A percentile compares a stretch with the other conserved stretches of the same genome.
Evolutionary conservation across 208 protist species (phyloP).

Genomic region (Trypanosoma boissoni): DNA sequence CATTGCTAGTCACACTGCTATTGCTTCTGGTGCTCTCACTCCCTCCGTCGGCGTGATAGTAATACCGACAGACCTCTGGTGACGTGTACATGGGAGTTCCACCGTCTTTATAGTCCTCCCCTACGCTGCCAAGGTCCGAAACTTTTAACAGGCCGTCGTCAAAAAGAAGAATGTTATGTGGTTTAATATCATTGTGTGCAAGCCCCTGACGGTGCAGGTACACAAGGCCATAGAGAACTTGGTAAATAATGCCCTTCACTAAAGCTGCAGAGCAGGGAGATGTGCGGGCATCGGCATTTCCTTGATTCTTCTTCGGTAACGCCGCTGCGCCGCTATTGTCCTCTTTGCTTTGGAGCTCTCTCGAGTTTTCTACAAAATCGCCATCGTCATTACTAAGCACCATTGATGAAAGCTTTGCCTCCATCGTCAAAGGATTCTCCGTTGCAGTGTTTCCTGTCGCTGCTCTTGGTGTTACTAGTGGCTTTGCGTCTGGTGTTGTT

Average conservation of each 20-base stretch:
- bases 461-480: too few species aligned
- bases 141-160: constrained; percentile 74
- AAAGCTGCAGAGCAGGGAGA: constrained; percentile 50
- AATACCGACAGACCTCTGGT: constrained; percentile 81
- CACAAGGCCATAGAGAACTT: constrained; percentile 59
- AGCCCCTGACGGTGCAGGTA: constrained; percentile 78
- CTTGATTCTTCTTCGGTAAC: too few species aligned
- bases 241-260: constrained; percentile 70
- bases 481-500: too few species aligned
- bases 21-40: too few species aligned
- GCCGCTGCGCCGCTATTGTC: too few species aligned
- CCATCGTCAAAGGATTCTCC: too few species aligned
- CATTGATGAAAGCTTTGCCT: too few species aligned
- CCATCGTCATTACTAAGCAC: too few species aligned
- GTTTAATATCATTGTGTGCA: constrained; percentile 87
- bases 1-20: not conserved
- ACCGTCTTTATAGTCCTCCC: constrained; percentile 52
- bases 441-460: too few species aligned
- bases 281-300: not conserved
- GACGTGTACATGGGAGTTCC: constrained; percentile 86
- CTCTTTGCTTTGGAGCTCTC: too few species aligned
- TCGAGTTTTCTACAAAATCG: too few species aligned
- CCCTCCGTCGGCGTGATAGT: constrained; percentile 34
- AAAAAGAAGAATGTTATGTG: constrained; percentile 78
- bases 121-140: constrained; percentile 65